phyloP scores from a whole-genome alignment of 2,329 filamentous ascomycete genomes.

The Monosporascus sp. region DNA sequence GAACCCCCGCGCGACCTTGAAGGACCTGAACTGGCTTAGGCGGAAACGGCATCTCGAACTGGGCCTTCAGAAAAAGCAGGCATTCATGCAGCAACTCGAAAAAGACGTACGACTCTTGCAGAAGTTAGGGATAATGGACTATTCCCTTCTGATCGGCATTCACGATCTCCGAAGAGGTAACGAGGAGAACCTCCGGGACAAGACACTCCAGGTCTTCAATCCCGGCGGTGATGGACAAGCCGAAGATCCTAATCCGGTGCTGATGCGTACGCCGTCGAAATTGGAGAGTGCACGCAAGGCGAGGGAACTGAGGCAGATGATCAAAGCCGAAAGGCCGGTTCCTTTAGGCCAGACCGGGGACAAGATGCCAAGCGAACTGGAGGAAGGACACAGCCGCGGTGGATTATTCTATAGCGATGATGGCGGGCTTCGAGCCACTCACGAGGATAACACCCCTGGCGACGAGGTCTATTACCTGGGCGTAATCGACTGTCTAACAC shows the following conservation, averaged over 20 bases:
- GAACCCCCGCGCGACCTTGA: conserved; percentile 89
- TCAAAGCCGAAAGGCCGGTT: conserved; percentile 89
- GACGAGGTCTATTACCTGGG: conserved; percentile 97
- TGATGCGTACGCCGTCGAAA: conserved; percentile 88
- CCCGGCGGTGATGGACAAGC: conserved; percentile 63
- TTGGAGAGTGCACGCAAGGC: conserved; percentile 88
- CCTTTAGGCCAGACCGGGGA: conserved; percentile 78
- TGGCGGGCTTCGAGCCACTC: conserved; percentile 86
- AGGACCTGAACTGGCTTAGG: conserved; percentile 94
- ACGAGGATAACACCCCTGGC: conserved; percentile 77
- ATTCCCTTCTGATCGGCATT: conserved; percentile 89
- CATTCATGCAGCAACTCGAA: conserved; percentile 86
- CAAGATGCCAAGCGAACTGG: conserved; percentile 86
- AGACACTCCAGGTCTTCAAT: conserved; percentile 90
- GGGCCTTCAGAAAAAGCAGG: conserved; percentile 78
- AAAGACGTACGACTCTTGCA: conserved; percentile 83
- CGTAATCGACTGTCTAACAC: conserved; percentile 96
- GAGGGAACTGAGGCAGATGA: conserved; percentile 82
- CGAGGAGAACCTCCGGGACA: conserved; percentile 84
- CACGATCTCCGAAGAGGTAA: conserved; percentile 89
- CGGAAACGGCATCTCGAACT: conserved; percentile 81
- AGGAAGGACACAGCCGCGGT: conserved; percentile 64
- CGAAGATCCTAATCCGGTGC: conserved; percentile 56
- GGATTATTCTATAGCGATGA: conserved; percentile 91
- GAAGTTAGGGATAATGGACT: conserved; percentile 94